Conservation (phyloP, 2,329 filamentous ascomycete species). For the Calonectria montana region DNA sequence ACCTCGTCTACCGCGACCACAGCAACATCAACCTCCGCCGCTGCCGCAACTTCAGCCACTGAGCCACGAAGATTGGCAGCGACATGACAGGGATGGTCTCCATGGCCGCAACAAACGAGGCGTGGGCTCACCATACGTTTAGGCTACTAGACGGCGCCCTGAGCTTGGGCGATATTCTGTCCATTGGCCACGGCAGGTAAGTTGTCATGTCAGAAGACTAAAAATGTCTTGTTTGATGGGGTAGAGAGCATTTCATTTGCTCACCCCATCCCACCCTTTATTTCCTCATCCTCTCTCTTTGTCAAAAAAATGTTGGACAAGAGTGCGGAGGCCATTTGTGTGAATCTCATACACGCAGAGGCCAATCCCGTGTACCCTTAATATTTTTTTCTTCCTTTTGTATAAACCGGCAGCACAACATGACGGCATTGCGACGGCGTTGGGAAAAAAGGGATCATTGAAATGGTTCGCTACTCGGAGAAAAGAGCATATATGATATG, state of each 20-base stretch:
- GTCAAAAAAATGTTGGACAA: not conserved
- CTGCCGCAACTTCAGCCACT: conserved; percentile 13
- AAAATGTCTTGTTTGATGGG: not conserved
- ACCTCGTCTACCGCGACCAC: conserved; percentile 24
- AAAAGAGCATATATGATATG: conserved; percentile 2
- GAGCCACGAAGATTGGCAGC: conserved; percentile 46
- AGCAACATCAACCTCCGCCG: not conserved
- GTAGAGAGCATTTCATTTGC: not conserved
- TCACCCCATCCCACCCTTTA: not conserved
- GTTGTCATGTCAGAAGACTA: not conserved
- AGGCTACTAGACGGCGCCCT: conserved; percentile 29
- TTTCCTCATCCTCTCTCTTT: not conserved
- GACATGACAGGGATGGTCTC: conserved; percentile 50
- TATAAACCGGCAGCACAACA: conserved; percentile 24
- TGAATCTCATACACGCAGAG: not conserved
- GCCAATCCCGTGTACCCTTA: conserved; percentile 33
- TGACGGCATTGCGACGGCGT: conserved; percentile 40
- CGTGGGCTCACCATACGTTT: conserved; percentile 47
- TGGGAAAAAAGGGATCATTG: conserved; percentile 19
- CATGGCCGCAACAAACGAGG: conserved; percentile 39
- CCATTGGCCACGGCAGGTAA: conserved; percentile 7
- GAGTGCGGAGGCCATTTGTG: not conserved
- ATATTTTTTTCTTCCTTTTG: conserved; percentile 23
- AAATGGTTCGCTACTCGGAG: not conserved
- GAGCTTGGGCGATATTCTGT: conserved; percentile 23